These are phyloP conservation scores for Aspergillus funiculosus DNA, from an alignment of 495 filamentous ascomycete species.

Conservation along the genomic window DNA sequence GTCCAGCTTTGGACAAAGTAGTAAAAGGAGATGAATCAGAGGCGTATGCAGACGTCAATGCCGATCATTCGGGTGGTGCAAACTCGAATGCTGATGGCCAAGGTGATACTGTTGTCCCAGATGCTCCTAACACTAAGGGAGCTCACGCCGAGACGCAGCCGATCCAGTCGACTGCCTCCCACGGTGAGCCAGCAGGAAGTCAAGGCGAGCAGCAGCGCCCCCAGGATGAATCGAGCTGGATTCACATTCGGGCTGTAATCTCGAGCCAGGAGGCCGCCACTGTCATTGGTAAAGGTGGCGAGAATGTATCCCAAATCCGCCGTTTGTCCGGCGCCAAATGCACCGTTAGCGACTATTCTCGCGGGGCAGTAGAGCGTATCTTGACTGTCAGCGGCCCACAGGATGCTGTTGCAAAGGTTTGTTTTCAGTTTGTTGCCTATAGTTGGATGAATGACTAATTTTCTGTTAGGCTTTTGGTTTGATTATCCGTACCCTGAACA, in stretches of 20 bases:
- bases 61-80: constrained; percentile 47
- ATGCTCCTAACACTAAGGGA: constrained; percentile 56
- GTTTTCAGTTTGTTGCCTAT: constrained; percentile 17
- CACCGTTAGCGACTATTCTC: constrained; percentile 95
- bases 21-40: constrained; percentile 54
- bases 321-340: constrained; percentile 91
- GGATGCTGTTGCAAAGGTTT: constrained; percentile 94
- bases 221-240: constrained; percentile 91
- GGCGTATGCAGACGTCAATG: constrained; percentile 47
- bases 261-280: constrained; percentile 95
- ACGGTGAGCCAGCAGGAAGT: constrained; percentile 48
- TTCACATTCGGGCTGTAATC: constrained; percentile 93
- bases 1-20: constrained; percentile 90
- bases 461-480: constrained; percentile 79
- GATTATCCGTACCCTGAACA: constrained; percentile 96
- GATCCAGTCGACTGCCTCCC: constrained; percentile 58
- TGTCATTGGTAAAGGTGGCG: constrained; percentile 95
- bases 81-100: constrained; percentile 40
- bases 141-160: constrained; percentile 49
- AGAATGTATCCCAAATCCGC: constrained; percentile 94
- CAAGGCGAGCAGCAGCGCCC: constrained; percentile 47
- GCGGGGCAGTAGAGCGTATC: constrained; percentile 93
- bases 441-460: not conserved
- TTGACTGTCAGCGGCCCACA: constrained; percentile 92
- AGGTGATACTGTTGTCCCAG: constrained; percentile 65